Evolutionary conservation across 164 flowering plant species (phyloP).

Genomic region (Chimonanthus praecox): DNA sequence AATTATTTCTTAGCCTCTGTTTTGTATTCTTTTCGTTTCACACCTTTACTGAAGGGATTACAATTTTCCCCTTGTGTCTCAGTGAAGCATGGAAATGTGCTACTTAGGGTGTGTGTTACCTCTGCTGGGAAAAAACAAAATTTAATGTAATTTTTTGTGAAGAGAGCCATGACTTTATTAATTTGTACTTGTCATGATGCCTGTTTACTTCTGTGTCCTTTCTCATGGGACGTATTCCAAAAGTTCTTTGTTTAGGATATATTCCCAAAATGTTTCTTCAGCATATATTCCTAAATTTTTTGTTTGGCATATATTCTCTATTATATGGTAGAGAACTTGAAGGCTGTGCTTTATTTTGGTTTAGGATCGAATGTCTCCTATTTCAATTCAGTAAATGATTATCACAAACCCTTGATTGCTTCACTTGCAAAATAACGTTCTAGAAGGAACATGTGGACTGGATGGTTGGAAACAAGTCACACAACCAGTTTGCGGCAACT

Average conservation of each 20-base stretch:
- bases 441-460: no score
- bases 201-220: not conserved
- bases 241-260: not conserved
- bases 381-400: no score
- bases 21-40: not conserved
- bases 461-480: no score
- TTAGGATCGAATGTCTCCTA: no score
- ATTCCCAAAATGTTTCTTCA: not conserved
- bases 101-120: not conserved
- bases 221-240: no score
- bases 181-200: not conserved
- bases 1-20: not conserved
- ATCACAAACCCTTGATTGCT: no score
- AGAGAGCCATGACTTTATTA: not conserved
- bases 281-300: not conserved
- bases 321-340: no score
- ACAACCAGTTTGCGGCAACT: no score
- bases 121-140: not conserved
- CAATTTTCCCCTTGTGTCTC: not conserved
- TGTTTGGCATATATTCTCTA: no score
- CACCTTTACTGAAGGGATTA: not conserved
- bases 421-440: no score
- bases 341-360: no score
- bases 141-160: not conserved
- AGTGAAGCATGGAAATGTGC: not conserved